A percentile compares a stretch with the other conserved stretches of the same genome.
These are phyloP conservation scores for Fusarium sp. DNA, from an alignment of 2,329 filamentous ascomycete genomes.

Conservation along the genomic window DNA sequence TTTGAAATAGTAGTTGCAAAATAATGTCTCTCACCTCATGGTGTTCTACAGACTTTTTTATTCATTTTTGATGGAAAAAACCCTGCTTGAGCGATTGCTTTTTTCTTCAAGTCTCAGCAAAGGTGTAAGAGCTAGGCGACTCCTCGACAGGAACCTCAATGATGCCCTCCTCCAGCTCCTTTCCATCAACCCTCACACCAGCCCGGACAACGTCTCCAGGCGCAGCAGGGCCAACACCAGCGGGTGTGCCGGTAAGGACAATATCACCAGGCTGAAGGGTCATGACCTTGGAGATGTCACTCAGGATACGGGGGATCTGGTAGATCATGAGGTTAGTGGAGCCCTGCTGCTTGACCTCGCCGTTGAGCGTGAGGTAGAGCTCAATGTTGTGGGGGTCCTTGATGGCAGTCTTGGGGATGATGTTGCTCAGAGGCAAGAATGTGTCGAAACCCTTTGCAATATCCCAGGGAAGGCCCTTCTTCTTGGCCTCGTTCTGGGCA, in stretches of 20 bases:
- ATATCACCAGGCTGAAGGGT: conserved; percentile 91
- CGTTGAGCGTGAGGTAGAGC: conserved; percentile 87
- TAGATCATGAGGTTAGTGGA: conserved; percentile 96
- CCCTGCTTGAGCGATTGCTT: background rate
- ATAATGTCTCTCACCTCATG: conserved; percentile 4
- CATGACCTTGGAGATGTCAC: conserved; percentile 95
- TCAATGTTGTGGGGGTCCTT: conserved; percentile 89
- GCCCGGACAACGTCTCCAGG: conserved; percentile 89
- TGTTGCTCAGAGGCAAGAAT: conserved; percentile 86
- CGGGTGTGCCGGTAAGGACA: conserved; percentile 95
- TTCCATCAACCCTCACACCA: conserved; percentile 80
- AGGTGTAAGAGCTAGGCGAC: conserved; percentile 80
- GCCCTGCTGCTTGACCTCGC: conserved; percentile 80
- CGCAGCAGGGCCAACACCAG: conserved; percentile 88
- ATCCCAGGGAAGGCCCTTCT: conserved; percentile 91
- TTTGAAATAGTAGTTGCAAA: conserved; percentile 8
- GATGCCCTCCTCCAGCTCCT: conserved; percentile 84
- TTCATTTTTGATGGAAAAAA: conserved; percentile 1
- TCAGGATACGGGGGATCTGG: conserved; percentile 84
- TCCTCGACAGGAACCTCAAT: conserved; percentile 88
- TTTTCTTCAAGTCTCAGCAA: conserved; percentile 73
- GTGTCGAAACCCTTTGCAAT: conserved; percentile 99
- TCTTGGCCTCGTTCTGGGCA: conserved; percentile 95
- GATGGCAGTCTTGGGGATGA: conserved; percentile 83
- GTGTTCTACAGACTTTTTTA: conserved; percentile 24